Percentiles rank a stretch among this genome's conserved stretches.
Evolutionary conservation across 2,329 filamentous ascomycete species (phyloP).

Genomic region (Penicillium expansum): DNA sequence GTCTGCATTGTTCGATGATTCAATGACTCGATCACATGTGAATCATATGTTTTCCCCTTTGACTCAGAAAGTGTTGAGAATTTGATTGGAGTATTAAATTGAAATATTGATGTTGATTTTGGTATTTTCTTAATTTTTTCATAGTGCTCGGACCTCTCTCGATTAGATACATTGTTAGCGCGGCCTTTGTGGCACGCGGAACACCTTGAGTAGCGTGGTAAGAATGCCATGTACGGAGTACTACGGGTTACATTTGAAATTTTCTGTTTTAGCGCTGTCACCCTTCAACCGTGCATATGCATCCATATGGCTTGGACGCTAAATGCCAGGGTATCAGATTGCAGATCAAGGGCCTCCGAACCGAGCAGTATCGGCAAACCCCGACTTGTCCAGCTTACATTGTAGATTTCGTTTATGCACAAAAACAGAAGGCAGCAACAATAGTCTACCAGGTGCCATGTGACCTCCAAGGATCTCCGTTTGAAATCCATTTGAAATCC

Average conservation of each 20-base stretch:
- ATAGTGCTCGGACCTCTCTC: neutral
- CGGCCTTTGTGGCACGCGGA: neutral
- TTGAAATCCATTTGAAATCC: neutral
- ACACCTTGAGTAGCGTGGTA: neutral
- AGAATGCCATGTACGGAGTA: constrained; percentile 1
- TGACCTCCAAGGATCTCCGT: neutral
- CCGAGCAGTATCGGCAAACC: constrained; percentile 2
- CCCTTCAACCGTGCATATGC: constrained; percentile 6
- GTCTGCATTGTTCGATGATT: neutral
- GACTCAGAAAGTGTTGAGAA: neutral
- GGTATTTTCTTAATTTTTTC: neutral
- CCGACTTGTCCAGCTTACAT: neutral
- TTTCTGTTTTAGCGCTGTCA: constrained; percentile 3
- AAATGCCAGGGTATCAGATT: constrained; percentile 4
- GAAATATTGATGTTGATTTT: neutral
- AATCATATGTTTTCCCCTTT: constrained; percentile 3
- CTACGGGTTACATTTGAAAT: neutral
- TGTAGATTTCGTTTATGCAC: neutral
- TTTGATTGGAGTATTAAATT: neutral
- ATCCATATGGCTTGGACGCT: neutral
- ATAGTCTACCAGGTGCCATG: neutral
- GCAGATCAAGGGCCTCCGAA: neutral
- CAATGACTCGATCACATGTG: neutral
- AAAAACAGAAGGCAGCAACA: neutral
- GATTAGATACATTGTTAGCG: neutral